Base-by-base conservation (phyloP, 2,329 filamentous ascomycete species). In the Stylonectria norvegica region DNA sequence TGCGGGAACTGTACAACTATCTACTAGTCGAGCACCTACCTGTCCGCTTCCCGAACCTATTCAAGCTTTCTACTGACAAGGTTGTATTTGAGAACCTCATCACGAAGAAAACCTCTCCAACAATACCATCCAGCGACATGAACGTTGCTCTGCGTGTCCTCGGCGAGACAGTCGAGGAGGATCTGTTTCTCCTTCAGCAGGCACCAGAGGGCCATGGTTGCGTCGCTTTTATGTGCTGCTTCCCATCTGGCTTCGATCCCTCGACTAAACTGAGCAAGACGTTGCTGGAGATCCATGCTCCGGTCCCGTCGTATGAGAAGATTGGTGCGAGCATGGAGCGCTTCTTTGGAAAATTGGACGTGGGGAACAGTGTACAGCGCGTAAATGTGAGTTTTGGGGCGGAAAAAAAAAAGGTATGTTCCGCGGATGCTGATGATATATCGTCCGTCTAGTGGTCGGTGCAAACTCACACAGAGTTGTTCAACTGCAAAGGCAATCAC, bases 321-420 rank as follows among this genome's bases (percentile, higher is more conserved):
- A 77, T 79, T 19, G 73, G 69, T 0, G 52, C 61, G 0, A 78
- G 73, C 43, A 77, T 79, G 73, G 75, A 79, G 56, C 64, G 67
- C 5, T 77, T 73, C 54, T 78, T 79, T 45, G 50, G 54, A 3
- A 67, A 65, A 34, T 40, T 77, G 0, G 63, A 70, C 38, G 68
- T 67, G 1, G 74, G 72, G 0, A 73, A 65, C 54, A 65, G 59
- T 36, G 68, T 68, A 4, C 72, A 70, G 53, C 57, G 73, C 6
- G 31, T 18, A 5, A 47, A 47, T 29, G 43, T 43, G 30, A 31
- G 35, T 28, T 17, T 3, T 5, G 12, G 16, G 12, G 15, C 5
- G 5, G 4, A 9, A n/a, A 33, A 12, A 11, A 19, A 5, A 27
- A 5, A n/a, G n/a, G n/a, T n/a, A n/a, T n/a, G n/a, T n/a, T n/a